Evolutionary conservation across 768 basidiomycete genomes (phyloP).

Genomic region (Rhodocollybia butyracea): DNA sequence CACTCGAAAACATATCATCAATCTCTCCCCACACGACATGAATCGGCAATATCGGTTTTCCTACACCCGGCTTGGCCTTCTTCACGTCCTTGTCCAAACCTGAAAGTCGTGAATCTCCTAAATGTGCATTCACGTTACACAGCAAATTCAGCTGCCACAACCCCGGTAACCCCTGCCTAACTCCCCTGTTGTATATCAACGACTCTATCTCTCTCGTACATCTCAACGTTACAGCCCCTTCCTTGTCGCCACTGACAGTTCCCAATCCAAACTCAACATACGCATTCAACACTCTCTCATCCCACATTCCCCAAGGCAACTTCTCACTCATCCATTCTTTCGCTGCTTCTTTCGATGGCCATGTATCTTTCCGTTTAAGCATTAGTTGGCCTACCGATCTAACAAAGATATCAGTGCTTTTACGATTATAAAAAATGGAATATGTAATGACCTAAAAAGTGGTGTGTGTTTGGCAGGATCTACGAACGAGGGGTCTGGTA

Average conservation of each 20-base stretch:
- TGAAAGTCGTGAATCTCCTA: not conserved
- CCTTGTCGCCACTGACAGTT: not conserved
- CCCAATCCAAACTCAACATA: slow-evolving; percentile 5
- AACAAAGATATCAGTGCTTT: too few relatives aligned
- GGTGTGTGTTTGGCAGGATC: not conserved
- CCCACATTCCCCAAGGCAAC: slow-evolving; percentile 6
- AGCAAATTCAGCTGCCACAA: slow-evolving; percentile 4
- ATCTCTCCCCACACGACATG: slow-evolving; percentile 5
- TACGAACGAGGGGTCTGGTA: not conserved
- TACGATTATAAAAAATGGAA: too few relatives aligned
- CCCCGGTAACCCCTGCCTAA: not conserved
- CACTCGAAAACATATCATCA: slow-evolving; percentile 4
- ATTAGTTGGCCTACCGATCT: not conserved
- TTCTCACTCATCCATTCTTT: not conserved
- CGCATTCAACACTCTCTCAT: not conserved
- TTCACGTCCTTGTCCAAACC: not conserved
- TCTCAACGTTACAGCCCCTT: not conserved
- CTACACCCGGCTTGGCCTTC: not conserved
- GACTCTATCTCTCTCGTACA: not conserved
- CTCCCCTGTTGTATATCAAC: not conserved
- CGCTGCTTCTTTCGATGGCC: slow-evolving; percentile 1
- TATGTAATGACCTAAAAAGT: too few relatives aligned
- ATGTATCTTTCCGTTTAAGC: slow-evolving; percentile 1
- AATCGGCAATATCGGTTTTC: not conserved
- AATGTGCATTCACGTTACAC: slow-evolving; percentile 1